Percentiles rank a stretch among this genome's conserved stretches.
Evolutionary conservation across 192 early-diverging fungal genomes (phyloP).

Genomic region (Chytriomyces sp.): DNA sequence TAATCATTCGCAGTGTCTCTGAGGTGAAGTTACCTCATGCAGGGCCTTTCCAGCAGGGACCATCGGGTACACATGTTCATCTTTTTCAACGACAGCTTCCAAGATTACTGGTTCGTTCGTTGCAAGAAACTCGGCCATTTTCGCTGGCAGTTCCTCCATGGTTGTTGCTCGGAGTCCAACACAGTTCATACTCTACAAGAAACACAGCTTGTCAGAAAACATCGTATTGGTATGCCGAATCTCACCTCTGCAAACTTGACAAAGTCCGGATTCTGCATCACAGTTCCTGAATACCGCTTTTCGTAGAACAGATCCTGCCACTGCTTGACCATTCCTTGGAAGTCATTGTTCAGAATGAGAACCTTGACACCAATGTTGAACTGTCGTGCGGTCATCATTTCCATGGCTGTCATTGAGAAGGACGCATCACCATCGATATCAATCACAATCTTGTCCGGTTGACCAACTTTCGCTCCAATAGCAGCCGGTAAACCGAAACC

Average conservation of each 20-base stretch:
- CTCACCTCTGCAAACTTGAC: conserved; percentile 88
- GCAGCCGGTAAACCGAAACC: conserved; percentile 95
- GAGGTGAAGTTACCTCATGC: conserved; percentile 73
- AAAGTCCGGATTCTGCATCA: conserved; percentile 98
- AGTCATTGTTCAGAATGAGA: conserved; percentile 95
- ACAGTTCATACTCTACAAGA: conserved; percentile 73
- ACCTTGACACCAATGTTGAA: conserved; percentile 98
- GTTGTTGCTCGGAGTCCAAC: conserved; percentile 85
- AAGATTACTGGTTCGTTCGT: conserved; percentile 85
- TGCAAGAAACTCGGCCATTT: conserved; percentile 90
- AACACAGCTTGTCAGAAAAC: conserved; percentile 12
- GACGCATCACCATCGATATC: conserved; percentile 99
- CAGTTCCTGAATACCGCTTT: conserved; percentile 91
- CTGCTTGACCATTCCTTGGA: conserved; percentile 97
- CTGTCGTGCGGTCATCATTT: conserved; percentile 95
- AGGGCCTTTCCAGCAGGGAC: conserved; percentile 92
- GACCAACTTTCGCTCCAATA: conserved; percentile 96
- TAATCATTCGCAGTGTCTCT: neutral
- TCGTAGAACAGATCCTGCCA: conserved; percentile 96
- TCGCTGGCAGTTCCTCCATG: conserved; percentile 80
- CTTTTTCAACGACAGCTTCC: conserved; percentile 87
- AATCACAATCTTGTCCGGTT: conserved; percentile 92
- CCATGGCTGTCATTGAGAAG: conserved; percentile 99
- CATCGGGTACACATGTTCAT: conserved; percentile 97
- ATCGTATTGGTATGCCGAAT: neutral